phyloP scores from a whole-genome alignment of 805 yeast species.

The Vanderwaltozyma yarrowii region DNA sequence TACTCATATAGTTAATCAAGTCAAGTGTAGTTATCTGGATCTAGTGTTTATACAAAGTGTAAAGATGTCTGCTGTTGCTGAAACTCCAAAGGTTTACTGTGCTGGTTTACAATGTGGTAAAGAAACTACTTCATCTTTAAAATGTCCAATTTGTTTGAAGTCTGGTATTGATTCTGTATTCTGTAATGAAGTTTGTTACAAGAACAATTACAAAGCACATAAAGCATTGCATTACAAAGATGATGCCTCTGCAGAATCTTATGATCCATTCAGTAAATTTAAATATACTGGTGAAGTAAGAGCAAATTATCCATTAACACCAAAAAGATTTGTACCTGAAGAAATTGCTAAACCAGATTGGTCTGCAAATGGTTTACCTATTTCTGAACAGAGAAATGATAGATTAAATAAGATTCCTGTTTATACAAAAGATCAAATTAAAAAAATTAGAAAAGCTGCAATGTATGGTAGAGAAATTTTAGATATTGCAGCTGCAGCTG shows the following conservation, averaged over 20 bases:
- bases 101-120: constrained; percentile 81
- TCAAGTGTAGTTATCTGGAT: no score
- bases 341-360: constrained; percentile 73
- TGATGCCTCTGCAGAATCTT: constrained; percentile 38
- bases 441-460: constrained; percentile 65
- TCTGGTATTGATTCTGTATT: constrained; percentile 48
- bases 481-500: constrained; percentile 76
- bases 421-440: constrained; percentile 58
- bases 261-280: constrained; percentile 81
- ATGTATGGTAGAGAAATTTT: constrained; percentile 76
- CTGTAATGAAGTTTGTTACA: constrained; percentile 79
- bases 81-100: constrained; percentile 33
- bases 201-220: constrained; percentile 60
- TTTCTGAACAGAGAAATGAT: constrained; percentile 64
- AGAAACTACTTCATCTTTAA: constrained; percentile 58
- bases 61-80: constrained; percentile 1
- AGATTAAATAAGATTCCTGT: constrained; percentile 56
- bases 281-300: constrained; percentile 64
- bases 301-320: constrained; percentile 74
- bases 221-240: constrained; percentile 63
- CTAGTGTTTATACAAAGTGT: no score
- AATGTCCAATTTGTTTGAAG: constrained; percentile 89
- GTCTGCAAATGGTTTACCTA: constrained; percentile 69
- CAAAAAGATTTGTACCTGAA: constrained; percentile 61
- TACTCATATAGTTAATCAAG: no score